These are phyloP conservation scores for Melaleuca quinquenervia DNA, from an alignment of 345 rosid genomes.

Conservation along the genomic window DNA sequence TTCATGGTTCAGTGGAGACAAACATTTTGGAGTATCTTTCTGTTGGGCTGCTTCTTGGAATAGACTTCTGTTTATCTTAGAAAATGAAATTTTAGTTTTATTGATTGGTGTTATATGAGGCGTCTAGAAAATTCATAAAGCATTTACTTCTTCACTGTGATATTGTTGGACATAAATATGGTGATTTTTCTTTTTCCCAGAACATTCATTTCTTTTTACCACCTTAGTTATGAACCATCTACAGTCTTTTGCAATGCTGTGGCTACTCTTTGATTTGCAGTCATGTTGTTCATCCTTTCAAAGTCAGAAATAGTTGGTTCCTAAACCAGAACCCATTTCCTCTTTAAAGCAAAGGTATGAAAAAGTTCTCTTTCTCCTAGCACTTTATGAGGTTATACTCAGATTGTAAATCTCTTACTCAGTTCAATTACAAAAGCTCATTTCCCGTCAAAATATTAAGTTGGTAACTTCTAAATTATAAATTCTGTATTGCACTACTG, in stretches of 20 bases:
- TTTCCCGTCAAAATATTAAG: background rate
- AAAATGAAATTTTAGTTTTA: background rate
- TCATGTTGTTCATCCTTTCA: background rate
- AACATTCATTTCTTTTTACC: background rate
- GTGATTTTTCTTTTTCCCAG: background rate
- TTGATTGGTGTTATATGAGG: background rate
- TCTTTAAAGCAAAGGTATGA: background rate
- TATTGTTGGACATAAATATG: background rate
- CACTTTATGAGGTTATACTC: background rate
- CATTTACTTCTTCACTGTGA: background rate
- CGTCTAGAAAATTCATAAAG: background rate
- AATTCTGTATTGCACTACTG: background rate
- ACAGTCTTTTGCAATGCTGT: background rate
- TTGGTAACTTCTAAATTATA: background rate
- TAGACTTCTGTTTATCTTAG: background rate
- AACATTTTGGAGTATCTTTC: background rate
- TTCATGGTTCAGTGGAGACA: background rate
- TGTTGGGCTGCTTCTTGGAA: background rate
- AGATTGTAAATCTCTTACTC: background rate
- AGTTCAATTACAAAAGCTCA: background rate
- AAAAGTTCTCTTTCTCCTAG: background rate
- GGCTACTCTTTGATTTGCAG: background rate
- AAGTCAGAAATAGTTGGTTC: background rate
- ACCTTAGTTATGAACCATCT: background rate
- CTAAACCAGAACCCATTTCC: background rate